Evolutionary conservation across 1,284 basidiomycete genomes (phyloP).

Genomic region (Naganishia liquefaciens): DNA sequence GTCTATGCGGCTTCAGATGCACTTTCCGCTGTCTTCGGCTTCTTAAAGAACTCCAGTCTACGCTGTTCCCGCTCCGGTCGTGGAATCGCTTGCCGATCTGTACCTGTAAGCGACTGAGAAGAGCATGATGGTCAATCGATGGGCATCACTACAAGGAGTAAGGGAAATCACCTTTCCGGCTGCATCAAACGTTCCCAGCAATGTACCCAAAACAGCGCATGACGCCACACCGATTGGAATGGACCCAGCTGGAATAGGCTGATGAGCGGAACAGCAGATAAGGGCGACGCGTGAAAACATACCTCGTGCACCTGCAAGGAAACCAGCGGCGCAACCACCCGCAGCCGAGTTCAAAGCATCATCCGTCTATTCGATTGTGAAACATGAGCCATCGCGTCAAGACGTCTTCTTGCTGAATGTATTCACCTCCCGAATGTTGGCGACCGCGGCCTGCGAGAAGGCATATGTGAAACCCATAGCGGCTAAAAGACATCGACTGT

Average conservation of each 20-base stretch:
- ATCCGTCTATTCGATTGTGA: slow-evolving; percentile 57
- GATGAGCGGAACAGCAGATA: neutral
- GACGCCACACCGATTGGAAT: slow-evolving; percentile 78
- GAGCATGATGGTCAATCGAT: slow-evolving; percentile 8
- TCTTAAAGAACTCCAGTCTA: slow-evolving; percentile 57
- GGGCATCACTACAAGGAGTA: slow-evolving; percentile 5
- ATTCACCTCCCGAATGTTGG: slow-evolving; percentile 69
- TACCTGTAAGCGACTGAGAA: slow-evolving; percentile 45
- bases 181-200: slow-evolving; percentile 81
- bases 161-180: slow-evolving; percentile 60
- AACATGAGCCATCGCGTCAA: neutral
- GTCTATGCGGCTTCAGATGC: slow-evolving; percentile 4
- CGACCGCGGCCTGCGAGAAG: slow-evolving; percentile 74
- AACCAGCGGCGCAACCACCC: slow-evolving; percentile 90
- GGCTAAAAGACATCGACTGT: slow-evolving; percentile 57
- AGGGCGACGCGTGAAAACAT: slow-evolving; percentile 42
- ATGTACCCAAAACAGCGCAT: slow-evolving; percentile 75
- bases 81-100: slow-evolving; percentile 43
- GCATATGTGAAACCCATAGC: slow-evolving; percentile 90
- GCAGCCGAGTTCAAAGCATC: slow-evolving; percentile 82
- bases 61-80: slow-evolving; percentile 56
- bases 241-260: slow-evolving; percentile 65
- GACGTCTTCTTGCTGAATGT: no score
- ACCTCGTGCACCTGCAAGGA: slow-evolving; percentile 83
- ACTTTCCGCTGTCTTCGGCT: slow-evolving; percentile 39